Evolutionary conservation across 1,284 basidiomycete species (phyloP), one percentile per base, ranked within the genome.

Genomic region (Trametes versicolor): DNA sequence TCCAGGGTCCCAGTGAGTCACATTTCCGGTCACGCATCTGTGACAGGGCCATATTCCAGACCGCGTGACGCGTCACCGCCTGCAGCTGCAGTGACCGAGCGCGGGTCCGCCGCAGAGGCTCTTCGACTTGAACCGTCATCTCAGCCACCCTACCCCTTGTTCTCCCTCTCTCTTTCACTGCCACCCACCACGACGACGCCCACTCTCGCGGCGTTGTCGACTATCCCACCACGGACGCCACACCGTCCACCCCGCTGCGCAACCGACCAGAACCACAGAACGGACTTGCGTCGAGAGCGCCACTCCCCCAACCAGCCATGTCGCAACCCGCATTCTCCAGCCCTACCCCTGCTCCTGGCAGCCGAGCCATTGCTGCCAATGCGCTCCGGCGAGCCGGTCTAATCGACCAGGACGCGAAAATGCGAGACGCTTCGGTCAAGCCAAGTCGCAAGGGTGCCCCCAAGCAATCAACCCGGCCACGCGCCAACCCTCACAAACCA

Each of bases 331-430:
- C 65, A 17, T 86, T 85, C 75, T 87, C 87, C 52, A 85, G 81
- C 65, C 79, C 75, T n/a, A 79, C 85, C 13, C 80, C 85, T 34
- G 71, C 74, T 7, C 70, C 79, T 25, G 85, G 87, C 67, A 79
- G 84, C 60, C 84, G 88, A 70, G 75, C 82, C 39, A 78, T 93
- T 32, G 89, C 86, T 32, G 71, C 82, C 61, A 87, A 77, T 62
- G 87, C 89, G 29, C 79, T 92, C 29, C 87, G 88, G 65, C 85
- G 79, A 56, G 90, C 89, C 2, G 91, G 91, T 49, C 87, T 92
- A 72, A 87, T 89, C 67, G 91, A 92, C 80, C 81, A 85, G 63
- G 91, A 93, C 74, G 81, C 86, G 60, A 84, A 80, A 71, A 93
- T 93, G 91, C 85, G 85, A 64, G 91, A 93, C 71, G 79, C 80